Conservation (phyloP, 73 alveolate species). For the Paramecium bursaria region DNA sequence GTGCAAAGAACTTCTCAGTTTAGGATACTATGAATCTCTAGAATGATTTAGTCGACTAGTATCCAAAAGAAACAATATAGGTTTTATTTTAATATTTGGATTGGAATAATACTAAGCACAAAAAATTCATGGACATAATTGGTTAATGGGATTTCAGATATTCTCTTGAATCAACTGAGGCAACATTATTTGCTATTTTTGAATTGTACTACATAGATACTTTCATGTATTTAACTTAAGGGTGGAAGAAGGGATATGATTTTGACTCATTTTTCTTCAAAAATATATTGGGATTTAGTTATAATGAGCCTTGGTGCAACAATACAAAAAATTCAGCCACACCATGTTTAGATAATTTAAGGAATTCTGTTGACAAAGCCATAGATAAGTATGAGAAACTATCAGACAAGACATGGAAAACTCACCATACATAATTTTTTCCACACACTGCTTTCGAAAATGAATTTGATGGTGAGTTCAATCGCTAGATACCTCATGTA, state of each 20-base stretch:
- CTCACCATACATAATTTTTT: background rate
- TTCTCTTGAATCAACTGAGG: background rate
- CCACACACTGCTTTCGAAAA: constrained; percentile 14
- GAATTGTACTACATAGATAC: constrained; percentile 3
- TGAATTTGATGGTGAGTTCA: constrained; percentile 21
- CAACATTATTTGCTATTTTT: constrained; percentile 24
- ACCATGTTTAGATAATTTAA: background rate
- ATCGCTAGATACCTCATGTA: constrained; percentile 28
- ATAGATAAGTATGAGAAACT: background rate
- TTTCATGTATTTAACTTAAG: background rate
- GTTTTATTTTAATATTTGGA: background rate
- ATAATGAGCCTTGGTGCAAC: background rate
- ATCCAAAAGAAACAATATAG: background rate
- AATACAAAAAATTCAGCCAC: too few species aligned
- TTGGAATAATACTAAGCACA: background rate
- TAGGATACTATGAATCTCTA: background rate
- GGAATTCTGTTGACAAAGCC: constrained; percentile 9
- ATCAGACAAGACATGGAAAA: background rate
- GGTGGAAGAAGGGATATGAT: background rate
- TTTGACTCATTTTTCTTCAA: background rate
- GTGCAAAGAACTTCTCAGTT: background rate
- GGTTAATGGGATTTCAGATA: constrained; percentile 8
- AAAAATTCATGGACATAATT: background rate
- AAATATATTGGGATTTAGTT: background rate
- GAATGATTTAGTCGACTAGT: constrained; percentile 19